Evolutionary conservation across 305 asterid genomes (phyloP).

Genomic region (Fraxinus latifolia): DNA sequence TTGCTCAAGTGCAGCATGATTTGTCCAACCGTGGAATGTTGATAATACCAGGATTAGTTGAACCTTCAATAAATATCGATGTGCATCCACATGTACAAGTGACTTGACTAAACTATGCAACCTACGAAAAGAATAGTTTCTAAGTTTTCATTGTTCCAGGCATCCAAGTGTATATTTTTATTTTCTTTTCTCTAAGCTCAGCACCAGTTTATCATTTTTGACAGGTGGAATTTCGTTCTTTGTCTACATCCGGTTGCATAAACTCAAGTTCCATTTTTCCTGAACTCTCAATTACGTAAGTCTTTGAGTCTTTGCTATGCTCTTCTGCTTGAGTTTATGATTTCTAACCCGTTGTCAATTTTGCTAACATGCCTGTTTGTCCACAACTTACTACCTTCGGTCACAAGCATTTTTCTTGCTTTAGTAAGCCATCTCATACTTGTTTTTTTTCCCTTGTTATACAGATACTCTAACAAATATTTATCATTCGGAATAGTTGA

Average conservation of each 20-base stretch:
- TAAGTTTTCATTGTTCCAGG: not conserved
- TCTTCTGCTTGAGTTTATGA: slow-evolving; percentile 9
- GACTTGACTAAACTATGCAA: not conserved
- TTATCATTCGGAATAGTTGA: slow-evolving; percentile 81
- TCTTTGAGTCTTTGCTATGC: slow-evolving; percentile 22
- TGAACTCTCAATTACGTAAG: slow-evolving; percentile 91
- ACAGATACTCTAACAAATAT: slow-evolving; percentile 77
- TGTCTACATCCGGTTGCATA: slow-evolving; percentile 63
- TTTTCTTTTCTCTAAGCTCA: slow-evolving; percentile 1
- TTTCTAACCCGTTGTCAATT: not conserved
- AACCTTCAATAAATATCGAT: not conserved
- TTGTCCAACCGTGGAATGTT: not conserved
- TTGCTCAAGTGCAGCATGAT: not conserved
- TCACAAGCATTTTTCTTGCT: not conserved
- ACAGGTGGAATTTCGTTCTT: slow-evolving; percentile 84
- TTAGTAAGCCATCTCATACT: slow-evolving; percentile 21
- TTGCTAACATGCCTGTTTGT: not conserved
- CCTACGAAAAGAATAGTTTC: not conserved
- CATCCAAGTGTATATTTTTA: not conserved
- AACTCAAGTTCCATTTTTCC: slow-evolving; percentile 79
- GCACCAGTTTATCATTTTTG: slow-evolving; percentile 22
- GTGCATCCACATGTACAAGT: not conserved
- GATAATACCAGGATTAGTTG: not conserved
- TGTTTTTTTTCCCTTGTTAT: slow-evolving; percentile 13
- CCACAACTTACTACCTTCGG: not conserved